Base-by-base conservation (phyloP, 2,329 filamentous ascomycete genomes). In the Penicillium nordicum region DNA sequence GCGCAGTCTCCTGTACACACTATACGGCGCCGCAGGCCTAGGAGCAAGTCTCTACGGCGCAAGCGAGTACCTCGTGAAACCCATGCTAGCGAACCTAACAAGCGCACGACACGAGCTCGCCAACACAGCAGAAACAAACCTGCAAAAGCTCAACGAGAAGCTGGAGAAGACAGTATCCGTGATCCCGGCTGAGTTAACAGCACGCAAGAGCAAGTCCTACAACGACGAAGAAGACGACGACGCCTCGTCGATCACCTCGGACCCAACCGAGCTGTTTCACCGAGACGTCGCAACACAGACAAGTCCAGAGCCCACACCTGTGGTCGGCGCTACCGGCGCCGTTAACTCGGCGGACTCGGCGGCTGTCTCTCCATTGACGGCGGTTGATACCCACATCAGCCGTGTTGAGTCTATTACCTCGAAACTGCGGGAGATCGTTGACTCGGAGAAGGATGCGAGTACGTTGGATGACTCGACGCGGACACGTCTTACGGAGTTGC, bases 211-310 rank as follows among this genome's bases (percentile, higher is more conserved):
- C 38, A 59, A 34, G 60, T 65, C 23, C 60, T 27, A 64, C 55
- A 41, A 50, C 27, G 55, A 66, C 50, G 48, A 63, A 56, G 51
- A 68, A 64, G 61, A 72, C 1, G 69, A 70, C 14, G 80, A 81
- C 23, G 49, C n/a, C 16, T 34, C 29, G 12, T 81, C 79, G 42
- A 64, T 77, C 16, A 76, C 75, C 53, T 84, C 82, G 12, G 84
- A 87, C 62, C 83, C 84, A 3, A 84, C 84, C 1, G 84, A 86
- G 67, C 80, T 87, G 40, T 88, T 83, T 69, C 83, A 86, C 68
- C 79, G 84, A 32, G 84, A 87, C 63, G 80, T 83, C 57, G 84
- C 82, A 49, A 86, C 83, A 0, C 84, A 88, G 65, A 87, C 85
- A 3, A 79, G 79, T 2, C 81, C 81, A 27, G 69, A 69, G 11